Conservation (phyloP, 192 early-diverging fungal genomes). For the Obelidium mucronatum region DNA sequence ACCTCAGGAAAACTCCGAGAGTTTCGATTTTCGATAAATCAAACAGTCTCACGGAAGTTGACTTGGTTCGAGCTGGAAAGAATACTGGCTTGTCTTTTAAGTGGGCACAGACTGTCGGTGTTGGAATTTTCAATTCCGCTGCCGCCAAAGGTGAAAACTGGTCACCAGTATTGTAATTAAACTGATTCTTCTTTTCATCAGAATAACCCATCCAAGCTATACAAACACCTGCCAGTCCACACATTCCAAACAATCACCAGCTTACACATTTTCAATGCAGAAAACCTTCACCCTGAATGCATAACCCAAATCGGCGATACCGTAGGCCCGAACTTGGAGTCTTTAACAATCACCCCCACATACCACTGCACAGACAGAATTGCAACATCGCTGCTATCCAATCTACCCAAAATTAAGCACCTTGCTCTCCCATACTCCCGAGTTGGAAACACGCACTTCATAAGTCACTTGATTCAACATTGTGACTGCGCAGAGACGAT, state of each 20-base stretch:
- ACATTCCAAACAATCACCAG: not conserved
- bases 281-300: not conserved
- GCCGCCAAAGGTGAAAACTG: not conserved
- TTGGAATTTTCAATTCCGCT: conserved; percentile 4
- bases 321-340: not conserved
- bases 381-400: not conserved
- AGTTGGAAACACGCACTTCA: not conserved
- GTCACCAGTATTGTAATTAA: not conserved
- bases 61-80: not conserved
- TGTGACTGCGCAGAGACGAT: not conserved
- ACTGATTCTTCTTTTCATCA: not conserved
- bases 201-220: not conserved
- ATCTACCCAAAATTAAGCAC: not conserved
- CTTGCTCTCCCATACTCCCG: not conserved
- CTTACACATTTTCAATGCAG: not conserved
- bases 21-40: not conserved
- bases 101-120: not conserved
- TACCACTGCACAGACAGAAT: not conserved
- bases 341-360: not conserved
- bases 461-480: not conserved
- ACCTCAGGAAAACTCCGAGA: not conserved
- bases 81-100: not conserved
- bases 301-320: not conserved
- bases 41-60: not conserved
- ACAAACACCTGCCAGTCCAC: not conserved